phyloP scores from a whole-genome alignment of 805 yeast species.

The Pichia eremophila region DNA sequence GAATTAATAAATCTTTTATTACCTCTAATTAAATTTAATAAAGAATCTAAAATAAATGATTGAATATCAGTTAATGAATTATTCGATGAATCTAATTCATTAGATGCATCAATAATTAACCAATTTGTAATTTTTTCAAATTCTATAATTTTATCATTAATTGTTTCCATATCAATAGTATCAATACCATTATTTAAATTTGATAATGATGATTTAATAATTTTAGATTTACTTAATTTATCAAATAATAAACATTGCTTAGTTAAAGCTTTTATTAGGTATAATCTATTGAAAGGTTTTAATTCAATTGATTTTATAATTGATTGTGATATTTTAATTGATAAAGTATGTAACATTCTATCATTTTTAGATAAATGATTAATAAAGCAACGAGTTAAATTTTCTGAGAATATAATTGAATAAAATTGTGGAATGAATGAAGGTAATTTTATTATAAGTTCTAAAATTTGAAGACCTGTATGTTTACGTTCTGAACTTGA shows the following conservation, averaged over 20 bases:
- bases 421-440: constrained; percentile 11
- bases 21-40: constrained; percentile 7
- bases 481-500: constrained; percentile 81
- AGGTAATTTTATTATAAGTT: constrained; percentile 27
- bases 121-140: constrained; percentile 3
- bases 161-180: background rate
- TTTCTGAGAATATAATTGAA: constrained; percentile 41
- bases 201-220: constrained; percentile 38
- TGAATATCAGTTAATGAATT: constrained; percentile 6
- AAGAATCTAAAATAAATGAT: constrained; percentile 6
- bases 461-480: constrained; percentile 74
- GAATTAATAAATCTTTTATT: constrained; percentile 6
- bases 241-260: constrained; percentile 67
- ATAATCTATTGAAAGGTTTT: constrained; percentile 28
- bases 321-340: constrained; percentile 40
- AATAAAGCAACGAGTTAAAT: constrained; percentile 61
- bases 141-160: background rate
- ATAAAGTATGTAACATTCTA: constrained; percentile 58
- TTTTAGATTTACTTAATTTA: constrained; percentile 62
- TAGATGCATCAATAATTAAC: constrained; percentile 5
- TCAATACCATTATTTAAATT: background rate
- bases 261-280: constrained; percentile 25
- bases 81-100: constrained; percentile 2
- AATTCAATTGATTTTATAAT: constrained; percentile 31
- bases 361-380: constrained; percentile 65